Percentiles rank a stretch among this genome's conserved stretches.
Conservation (phyloP, 192 early-diverging fungal species). For the Cladochytrium replicatum region DNA sequence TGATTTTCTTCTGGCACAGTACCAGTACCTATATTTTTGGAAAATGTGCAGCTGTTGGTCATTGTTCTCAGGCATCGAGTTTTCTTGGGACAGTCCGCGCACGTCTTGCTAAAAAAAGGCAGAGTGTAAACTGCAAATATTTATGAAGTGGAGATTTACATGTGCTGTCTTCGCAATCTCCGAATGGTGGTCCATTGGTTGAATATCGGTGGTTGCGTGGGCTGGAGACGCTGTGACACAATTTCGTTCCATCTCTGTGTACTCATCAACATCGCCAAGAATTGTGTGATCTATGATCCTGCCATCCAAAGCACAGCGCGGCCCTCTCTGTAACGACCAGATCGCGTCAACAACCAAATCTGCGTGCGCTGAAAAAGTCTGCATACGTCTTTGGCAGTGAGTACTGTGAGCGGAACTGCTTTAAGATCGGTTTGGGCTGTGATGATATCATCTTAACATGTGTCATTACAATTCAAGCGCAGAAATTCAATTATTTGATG, state of each 20-base stretch:
- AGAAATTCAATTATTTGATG: too few relatives aligned
- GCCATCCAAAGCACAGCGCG: constrained; percentile 9
- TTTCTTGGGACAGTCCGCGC: too few relatives aligned
- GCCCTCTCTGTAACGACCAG: constrained; percentile 8
- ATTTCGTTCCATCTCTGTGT: constrained; percentile 19
- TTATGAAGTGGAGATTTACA: too few relatives aligned
- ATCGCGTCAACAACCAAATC: background rate
- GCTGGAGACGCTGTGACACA: constrained; percentile 9
- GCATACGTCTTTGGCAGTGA: constrained; percentile 14
- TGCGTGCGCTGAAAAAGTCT: background rate
- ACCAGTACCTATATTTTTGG: constrained; percentile 4
- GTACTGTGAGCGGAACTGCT: constrained; percentile 25
- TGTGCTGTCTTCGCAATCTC: too few relatives aligned
- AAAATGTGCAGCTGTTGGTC: constrained; percentile 7
- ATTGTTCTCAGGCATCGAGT: too few relatives aligned
- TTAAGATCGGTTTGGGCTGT: constrained; percentile 10
- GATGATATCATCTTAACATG: too few relatives aligned
- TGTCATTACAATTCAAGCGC: too few relatives aligned
- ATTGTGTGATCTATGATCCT: constrained; percentile 22
- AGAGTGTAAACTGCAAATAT: too few relatives aligned
- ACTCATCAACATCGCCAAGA: constrained; percentile 28
- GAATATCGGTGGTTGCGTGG: background rate
- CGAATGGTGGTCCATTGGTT: too few relatives aligned
- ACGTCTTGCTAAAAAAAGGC: too few relatives aligned
- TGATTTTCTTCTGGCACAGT: too few relatives aligned